These are phyloP conservation scores for Fusarium austroafricanum DNA, from an alignment of 2,329 filamentous ascomycete species.

Conservation along the genomic window DNA sequence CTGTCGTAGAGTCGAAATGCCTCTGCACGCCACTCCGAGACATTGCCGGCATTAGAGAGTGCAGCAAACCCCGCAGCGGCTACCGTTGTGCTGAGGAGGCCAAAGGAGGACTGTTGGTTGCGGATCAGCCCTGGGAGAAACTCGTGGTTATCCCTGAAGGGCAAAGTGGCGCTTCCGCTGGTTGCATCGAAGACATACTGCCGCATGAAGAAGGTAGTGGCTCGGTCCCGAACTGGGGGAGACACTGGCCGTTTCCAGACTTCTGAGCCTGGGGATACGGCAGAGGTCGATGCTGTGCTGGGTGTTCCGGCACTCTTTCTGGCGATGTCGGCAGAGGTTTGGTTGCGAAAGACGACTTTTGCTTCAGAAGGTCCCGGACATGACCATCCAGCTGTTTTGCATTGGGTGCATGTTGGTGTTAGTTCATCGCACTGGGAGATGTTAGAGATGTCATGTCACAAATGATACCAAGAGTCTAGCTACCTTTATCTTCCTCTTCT, in stretches of 20 bases:
- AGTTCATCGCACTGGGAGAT: slow-evolving; percentile 26
- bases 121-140: slow-evolving; percentile 33
- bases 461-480: background rate
- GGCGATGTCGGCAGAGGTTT: slow-evolving; percentile 6
- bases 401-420: slow-evolving; percentile 32
- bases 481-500: slow-evolving; percentile 39
- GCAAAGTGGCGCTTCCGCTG: background rate
- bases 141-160: slow-evolving; percentile 16
- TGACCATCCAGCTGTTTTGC: slow-evolving; percentile 27
- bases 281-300: background rate
- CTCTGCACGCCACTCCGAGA: slow-evolving; percentile 26
- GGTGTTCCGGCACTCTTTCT: background rate
- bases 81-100: slow-evolving; percentile 25
- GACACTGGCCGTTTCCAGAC: slow-evolving; percentile 20
- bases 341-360: slow-evolving; percentile 26
- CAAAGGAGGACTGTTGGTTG: slow-evolving; percentile 16
- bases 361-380: slow-evolving; percentile 28
- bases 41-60: slow-evolving; percentile 35
- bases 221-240: slow-evolving; percentile 21
- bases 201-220: slow-evolving; percentile 35
- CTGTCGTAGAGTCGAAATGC: slow-evolving; percentile 33
- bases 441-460: background rate
- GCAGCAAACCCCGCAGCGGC: slow-evolving; percentile 37
- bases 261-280: fast-evolving
- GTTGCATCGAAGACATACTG: slow-evolving; percentile 25